Percentiles rank a stretch among this genome's conserved stretches.
phyloP scores from a whole-genome alignment of 345 rosid genomes.

The Mallotus nudiflorus region DNA sequence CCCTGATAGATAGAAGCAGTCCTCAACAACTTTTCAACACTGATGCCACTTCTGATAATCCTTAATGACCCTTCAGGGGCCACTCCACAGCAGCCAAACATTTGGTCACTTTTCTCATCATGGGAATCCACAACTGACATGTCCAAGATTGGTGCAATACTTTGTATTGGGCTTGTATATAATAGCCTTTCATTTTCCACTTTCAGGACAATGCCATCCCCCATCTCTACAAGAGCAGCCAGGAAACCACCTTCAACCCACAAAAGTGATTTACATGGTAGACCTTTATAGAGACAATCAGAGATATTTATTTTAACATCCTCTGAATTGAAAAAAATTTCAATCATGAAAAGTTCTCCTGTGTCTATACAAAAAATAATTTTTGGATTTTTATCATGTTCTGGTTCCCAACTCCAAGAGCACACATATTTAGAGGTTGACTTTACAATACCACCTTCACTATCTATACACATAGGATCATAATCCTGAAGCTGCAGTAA shows the following conservation, averaged over 20 bases:
- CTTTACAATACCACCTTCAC: conserved; percentile 51
- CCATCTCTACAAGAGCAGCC: conserved; percentile 87
- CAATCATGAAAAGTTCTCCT: conserved; percentile 84
- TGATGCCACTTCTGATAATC: conserved; percentile 80
- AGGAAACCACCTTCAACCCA: conserved; percentile 88
- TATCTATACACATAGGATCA: conserved; percentile 98
- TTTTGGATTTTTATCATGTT: conserved; percentile 54
- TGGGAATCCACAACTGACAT: conserved; percentile 81
- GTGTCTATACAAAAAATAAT: conserved; percentile 81
- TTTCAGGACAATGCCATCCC: conserved; percentile 85
- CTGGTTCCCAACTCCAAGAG: conserved; percentile 98
- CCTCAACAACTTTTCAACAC: conserved; percentile 77
- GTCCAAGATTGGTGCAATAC: conserved; percentile 89
- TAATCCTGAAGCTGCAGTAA: conserved; percentile 84
- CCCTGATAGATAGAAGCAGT: conserved; percentile 94
- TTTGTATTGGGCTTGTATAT: conserved; percentile 68
- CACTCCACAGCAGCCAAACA: conserved; percentile 94
- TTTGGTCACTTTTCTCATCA: conserved; percentile 87
- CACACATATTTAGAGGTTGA: conserved; percentile 58
- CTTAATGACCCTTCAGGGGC: conserved; percentile 97
- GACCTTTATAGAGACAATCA: conserved; percentile 78
- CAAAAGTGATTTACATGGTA: conserved; percentile 77
- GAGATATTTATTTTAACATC: conserved; percentile 58
- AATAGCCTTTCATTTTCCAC: conserved; percentile 64
- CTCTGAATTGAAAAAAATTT: conserved; percentile 49